Evolutionary conservation across 768 basidiomycete species (phyloP), one percentile per base, ranked within the genome.

Genomic region (Leccinum barrowsii): DNA sequence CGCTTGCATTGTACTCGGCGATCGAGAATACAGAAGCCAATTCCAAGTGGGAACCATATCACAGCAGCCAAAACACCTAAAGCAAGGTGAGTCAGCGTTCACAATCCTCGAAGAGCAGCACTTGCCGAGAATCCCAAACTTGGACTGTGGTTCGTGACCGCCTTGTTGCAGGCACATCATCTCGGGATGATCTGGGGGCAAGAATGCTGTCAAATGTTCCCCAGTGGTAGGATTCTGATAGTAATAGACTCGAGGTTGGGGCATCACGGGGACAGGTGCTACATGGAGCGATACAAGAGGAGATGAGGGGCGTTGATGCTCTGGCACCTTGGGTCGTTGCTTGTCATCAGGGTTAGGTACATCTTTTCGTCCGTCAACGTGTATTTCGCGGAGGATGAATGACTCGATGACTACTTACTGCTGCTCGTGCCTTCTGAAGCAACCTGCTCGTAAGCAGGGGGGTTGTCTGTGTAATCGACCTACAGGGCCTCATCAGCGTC

Each of bases 161-260:
- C 91, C 91, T 7, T 81, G 69, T 69, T 92, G 92, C n/a, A 93
- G 72, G 65, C 92, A 94, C 28, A 89, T 65, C 91, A 92, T 93
- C 73, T 90, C 84, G 0, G 90, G 92, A 67, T 93, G 87, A 58
- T 82, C 77, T 1, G 92, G 92, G 0, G 91, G 87, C 2, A 90
- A 76, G 3, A 86, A 70, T 0, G 91, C 87, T 2, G 82, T 76
- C 28, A 88, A 59, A 19, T 77, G 76, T 49, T 87, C 79, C 6
- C 82, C 79, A 0, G 85, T 89, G 1, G 47, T 24, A 2, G 87
- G 85, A 69, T 89, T 83, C 55, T 81, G 71, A 70, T 91, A 92
- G 73, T 87, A 82, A 68, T 86, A 89, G 5, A 91, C 77, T 3
- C 74, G 78, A 7, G 85, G 83, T 48, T 77, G 64, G 26, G 66